These are phyloP conservation scores for Ophiostoma pallidulum DNA, from an alignment of 2,329 filamentous ascomycete genomes.

Conservation along the genomic window DNA sequence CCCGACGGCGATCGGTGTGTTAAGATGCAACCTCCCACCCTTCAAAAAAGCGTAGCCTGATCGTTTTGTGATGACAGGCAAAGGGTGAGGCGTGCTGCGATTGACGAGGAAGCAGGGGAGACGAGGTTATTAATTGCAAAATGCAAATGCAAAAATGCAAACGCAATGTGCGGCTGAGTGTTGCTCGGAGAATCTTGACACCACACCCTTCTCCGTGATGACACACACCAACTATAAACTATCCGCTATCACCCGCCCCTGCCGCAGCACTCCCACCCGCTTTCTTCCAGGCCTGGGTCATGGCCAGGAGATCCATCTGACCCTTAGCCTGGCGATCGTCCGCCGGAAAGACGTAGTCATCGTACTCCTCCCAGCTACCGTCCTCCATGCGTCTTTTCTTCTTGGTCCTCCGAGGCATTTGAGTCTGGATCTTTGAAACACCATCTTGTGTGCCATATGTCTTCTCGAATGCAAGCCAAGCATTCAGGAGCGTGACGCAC, in stretches of 20 bases:
- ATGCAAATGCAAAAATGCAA: too few relatives aligned
- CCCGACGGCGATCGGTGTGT: too few relatives aligned
- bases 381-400: slow-evolving; percentile 86
- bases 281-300: slow-evolving; percentile 84
- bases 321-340: slow-evolving; percentile 83
- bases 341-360: slow-evolving; percentile 94
- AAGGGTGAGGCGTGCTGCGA: too few relatives aligned
- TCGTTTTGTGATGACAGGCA: too few relatives aligned
- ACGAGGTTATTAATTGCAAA: too few relatives aligned
- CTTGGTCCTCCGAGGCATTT: slow-evolving; percentile 91
- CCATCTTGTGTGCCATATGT: slow-evolving; percentile 70
- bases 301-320: slow-evolving; percentile 72
- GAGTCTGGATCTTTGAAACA: slow-evolving; percentile 72
- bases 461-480: slow-evolving; percentile 86
- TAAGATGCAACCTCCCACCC: too few relatives aligned
- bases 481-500: slow-evolving; percentile 81
- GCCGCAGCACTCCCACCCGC: slow-evolving; percentile 22
- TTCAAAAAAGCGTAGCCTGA: too few relatives aligned
- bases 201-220: too few relatives aligned
- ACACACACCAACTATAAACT: too few relatives aligned
- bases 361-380: slow-evolving; percentile 90
- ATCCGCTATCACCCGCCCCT: background rate
- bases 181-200: too few relatives aligned
- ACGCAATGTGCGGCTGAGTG: too few relatives aligned
- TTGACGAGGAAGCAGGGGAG: too few relatives aligned